Evolutionary conservation across 306 rosid genomes (phyloP).

Genomic region (Ceratonia siliqua): DNA sequence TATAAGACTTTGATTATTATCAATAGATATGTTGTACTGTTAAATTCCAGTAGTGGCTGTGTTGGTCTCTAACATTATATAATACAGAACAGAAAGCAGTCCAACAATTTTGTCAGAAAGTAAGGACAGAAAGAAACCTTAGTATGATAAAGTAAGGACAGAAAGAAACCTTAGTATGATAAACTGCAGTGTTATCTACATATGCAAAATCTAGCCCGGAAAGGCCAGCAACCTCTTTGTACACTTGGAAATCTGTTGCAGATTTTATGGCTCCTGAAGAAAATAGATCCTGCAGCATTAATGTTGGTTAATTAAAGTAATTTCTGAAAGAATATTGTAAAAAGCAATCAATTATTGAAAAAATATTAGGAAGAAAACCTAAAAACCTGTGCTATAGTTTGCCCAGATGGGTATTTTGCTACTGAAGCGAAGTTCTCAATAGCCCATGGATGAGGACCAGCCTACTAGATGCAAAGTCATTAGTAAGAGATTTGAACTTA

Average conservation of each 20-base stretch:
- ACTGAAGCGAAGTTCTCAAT: slow-evolving; percentile 75
- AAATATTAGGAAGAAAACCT: slow-evolving; percentile 13
- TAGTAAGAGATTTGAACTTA: slow-evolving; percentile 21
- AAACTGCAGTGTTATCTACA: slow-evolving; percentile 79
- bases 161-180: slow-evolving; percentile 87
- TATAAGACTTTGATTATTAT: too few species aligned
- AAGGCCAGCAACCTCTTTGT: slow-evolving; percentile 87
- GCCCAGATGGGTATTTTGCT: slow-evolving; percentile 91
- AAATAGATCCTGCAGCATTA: slow-evolving; percentile 75
- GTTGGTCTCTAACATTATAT: too few species aligned
- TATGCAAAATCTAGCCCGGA: slow-evolving; percentile 96
- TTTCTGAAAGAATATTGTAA: not conserved
- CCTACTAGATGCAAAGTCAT: slow-evolving; percentile 52
- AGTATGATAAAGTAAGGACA: slow-evolving; percentile 74
- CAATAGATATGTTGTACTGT: too few species aligned
- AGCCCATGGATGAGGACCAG: slow-evolving; percentile 96
- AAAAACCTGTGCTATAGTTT: slow-evolving; percentile 74
- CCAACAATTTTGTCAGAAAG: slow-evolving; percentile 22
- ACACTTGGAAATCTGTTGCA: slow-evolving; percentile 92
- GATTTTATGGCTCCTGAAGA: slow-evolving; percentile 89
- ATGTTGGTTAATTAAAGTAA: slow-evolving; percentile 28
- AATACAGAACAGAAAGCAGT: slow-evolving; percentile 15
- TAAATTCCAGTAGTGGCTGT: too few species aligned
- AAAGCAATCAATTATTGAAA: slow-evolving; percentile 25
- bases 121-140: slow-evolving; percentile 62